Conservation (phyloP, 345 rosid species). For the Dimocarpus longan region DNA sequence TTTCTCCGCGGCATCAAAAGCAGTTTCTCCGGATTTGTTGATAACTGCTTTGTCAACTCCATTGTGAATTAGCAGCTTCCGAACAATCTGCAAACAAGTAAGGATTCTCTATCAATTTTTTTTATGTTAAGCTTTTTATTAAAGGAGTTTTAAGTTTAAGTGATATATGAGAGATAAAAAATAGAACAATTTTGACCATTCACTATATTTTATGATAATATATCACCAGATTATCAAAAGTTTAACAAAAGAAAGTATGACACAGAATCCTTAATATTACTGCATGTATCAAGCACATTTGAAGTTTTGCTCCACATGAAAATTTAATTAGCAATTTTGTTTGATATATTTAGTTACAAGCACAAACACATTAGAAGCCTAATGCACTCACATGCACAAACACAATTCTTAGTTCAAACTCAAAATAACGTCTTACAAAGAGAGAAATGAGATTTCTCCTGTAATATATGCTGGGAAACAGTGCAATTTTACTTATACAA, state of each 20-base stretch:
- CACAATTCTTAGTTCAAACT: background rate
- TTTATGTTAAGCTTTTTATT: too few relatives aligned
- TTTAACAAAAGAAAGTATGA: too few relatives aligned
- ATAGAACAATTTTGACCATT: too few relatives aligned
- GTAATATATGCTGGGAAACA: background rate
- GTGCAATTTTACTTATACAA: background rate
- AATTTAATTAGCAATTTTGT: background rate
- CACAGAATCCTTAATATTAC: too few relatives aligned
- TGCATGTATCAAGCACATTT: slow-evolving; percentile 1
- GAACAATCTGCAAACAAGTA: slow-evolving; percentile 59
- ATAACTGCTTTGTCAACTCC: slow-evolving; percentile 55
- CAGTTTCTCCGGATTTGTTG: slow-evolving; percentile 73
- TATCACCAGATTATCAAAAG: too few relatives aligned
- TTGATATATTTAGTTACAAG: background rate
- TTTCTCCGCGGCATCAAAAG: slow-evolving; percentile 75
- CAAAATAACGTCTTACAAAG: background rate
- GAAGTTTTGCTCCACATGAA: background rate
- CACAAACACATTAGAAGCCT: background rate
- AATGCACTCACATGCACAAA: background rate
- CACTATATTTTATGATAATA: too few relatives aligned
- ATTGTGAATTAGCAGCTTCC: slow-evolving; percentile 37
- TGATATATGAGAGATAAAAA: too few relatives aligned
- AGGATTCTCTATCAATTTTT: too few relatives aligned
- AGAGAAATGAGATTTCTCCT: background rate
- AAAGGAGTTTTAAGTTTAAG: too few relatives aligned